Evolutionary conservation across 495 filamentous ascomycete species (phyloP).

Genomic region (Parmelia sp.): DNA sequence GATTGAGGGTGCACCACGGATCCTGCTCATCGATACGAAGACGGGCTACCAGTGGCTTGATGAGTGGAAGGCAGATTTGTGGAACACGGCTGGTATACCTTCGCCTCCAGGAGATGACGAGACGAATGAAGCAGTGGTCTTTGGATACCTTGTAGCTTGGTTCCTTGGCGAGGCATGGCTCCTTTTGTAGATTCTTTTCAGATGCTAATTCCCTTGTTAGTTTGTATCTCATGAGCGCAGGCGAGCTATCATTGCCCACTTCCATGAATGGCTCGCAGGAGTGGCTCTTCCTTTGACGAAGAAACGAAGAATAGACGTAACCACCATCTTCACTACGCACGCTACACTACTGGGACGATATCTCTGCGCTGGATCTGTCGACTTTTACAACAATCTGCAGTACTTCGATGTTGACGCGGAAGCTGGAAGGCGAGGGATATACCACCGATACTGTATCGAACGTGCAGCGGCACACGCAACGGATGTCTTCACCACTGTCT

Average conservation of each 20-base stretch:
- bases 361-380: conserved; percentile 92
- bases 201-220: conserved; percentile 40
- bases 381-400: conserved; percentile 99
- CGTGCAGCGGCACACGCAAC: conserved; percentile 82
- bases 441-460: conserved; percentile 98
- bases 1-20: conserved; percentile 90
- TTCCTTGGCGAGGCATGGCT: conserved; percentile 88
- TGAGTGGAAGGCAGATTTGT: conserved; percentile 96
- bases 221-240: conserved; percentile 87
- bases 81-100: conserved; percentile 88
- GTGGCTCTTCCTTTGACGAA: conserved; percentile 91
- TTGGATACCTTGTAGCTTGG: conserved; percentile 96
- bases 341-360: conserved; percentile 92
- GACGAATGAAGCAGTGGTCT: conserved; percentile 95
- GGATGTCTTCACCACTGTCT: conserved; percentile 97
- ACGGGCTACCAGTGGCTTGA: conserved; percentile 86
- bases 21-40: conserved; percentile 89
- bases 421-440: conserved; percentile 95
- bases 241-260: conserved; percentile 90
- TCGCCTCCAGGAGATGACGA: conserved; percentile 85
- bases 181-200: neutral
- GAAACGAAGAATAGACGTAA: conserved; percentile 90
- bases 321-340: conserved; percentile 98
- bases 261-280: conserved; percentile 97
- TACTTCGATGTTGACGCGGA: conserved; percentile 95